Evolutionary conservation across 371 early-diverging fungal genomes (phyloP).

Genomic region (Paramicrosporidium saccamoebae): DNA sequence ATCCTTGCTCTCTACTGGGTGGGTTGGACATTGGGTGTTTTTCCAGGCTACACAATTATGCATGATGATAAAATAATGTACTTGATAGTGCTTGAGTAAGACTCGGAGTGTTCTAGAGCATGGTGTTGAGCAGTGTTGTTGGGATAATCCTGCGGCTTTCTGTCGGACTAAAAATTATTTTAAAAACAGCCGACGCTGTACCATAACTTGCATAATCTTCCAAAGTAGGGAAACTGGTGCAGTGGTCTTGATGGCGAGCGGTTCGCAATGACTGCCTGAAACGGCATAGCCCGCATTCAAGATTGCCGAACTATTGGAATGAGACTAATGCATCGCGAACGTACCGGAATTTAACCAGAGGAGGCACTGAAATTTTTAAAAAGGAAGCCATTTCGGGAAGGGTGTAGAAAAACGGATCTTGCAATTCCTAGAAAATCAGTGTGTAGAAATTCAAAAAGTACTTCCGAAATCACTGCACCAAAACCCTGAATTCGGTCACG

Average conservation of each 20-base stretch:
- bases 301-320: slow-evolving; percentile 33
- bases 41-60: not conserved
- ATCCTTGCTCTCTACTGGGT: too few species aligned
- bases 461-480: slow-evolving; percentile 59
- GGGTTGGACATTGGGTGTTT: too few species aligned
- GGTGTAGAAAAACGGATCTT: slow-evolving; percentile 47
- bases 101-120: not conserved
- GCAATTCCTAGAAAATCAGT: slow-evolving; percentile 12
- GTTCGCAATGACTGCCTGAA: slow-evolving; percentile 57
- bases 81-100: not conserved
- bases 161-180: not conserved
- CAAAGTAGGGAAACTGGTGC: slow-evolving; percentile 68
- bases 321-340: not conserved
- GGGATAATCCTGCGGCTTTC: too few species aligned
- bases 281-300: slow-evolving; percentile 67
- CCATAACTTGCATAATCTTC: slow-evolving; percentile 55
- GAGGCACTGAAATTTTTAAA: slow-evolving; percentile 8
- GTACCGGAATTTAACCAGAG: slow-evolving; percentile 7
- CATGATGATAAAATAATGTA: not conserved
- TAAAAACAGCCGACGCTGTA: too few species aligned
- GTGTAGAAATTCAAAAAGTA: slow-evolving; percentile 2
- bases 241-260: slow-evolving; percentile 71
- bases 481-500: slow-evolving; percentile 70
- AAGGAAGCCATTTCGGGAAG: slow-evolving; percentile 12
- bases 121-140: not conserved